These are phyloP conservation scores for Paecilomyces dactylethromorphus DNA, from an alignment of 2,329 filamentous ascomycete species.

Conservation along the genomic window DNA sequence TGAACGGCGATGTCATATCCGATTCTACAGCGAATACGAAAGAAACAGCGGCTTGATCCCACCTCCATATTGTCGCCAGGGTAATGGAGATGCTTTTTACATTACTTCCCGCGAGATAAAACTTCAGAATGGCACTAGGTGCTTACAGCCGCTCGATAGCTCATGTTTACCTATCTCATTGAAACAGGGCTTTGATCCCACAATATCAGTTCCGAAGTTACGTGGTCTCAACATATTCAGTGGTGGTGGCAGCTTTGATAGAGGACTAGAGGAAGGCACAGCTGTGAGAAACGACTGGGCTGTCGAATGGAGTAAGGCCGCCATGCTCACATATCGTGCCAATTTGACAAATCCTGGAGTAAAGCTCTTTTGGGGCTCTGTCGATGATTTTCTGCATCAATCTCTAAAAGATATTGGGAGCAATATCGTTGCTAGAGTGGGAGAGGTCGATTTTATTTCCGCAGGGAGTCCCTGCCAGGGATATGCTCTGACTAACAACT, in stretches of 20 bases:
- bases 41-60: constrained; percentile 37
- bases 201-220: constrained; percentile 33
- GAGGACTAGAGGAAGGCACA: constrained; percentile 67
- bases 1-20: constrained; percentile 53
- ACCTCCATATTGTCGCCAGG: constrained; percentile 58
- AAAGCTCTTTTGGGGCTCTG: constrained; percentile 61
- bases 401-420: constrained; percentile 48
- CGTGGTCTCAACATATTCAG: constrained; percentile 67
- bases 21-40: constrained; percentile 44
- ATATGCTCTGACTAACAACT: constrained; percentile 59
- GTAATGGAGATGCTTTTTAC: constrained; percentile 61
- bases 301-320: constrained; percentile 58
- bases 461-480: constrained; percentile 74
- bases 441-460: constrained; percentile 61
- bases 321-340: constrained; percentile 68
- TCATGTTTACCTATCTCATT: constrained; percentile 20
- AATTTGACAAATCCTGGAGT: constrained; percentile 47
- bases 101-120: constrained; percentile 42
- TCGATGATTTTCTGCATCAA: constrained; percentile 58
- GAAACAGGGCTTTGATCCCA: constrained; percentile 52
- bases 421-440: constrained; percentile 49
- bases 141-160: neutral
- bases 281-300: constrained; percentile 59
- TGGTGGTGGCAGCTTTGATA: constrained; percentile 70
- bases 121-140: neutral